phyloP scores from a whole-genome alignment of 768 basidiomycete genomes.

The Kwoniella europaea region DNA sequence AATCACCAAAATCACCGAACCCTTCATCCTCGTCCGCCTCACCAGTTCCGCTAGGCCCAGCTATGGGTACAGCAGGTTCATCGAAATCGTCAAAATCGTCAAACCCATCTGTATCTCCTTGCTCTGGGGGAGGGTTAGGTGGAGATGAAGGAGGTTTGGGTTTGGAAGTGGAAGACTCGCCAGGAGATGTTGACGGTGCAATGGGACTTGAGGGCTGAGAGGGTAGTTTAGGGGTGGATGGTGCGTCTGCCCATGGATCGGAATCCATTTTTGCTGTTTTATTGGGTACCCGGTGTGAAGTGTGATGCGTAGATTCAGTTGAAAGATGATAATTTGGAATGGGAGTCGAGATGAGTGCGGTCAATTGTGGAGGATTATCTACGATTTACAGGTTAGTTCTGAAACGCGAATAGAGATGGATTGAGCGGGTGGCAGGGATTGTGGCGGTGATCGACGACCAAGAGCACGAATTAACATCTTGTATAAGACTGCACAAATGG shows the following conservation, averaged over 20 bases:
- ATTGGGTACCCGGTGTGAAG: not conserved
- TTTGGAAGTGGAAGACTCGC: not conserved
- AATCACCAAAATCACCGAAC: constrained; percentile 71
- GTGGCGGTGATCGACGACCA: constrained; percentile 15
- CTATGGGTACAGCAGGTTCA: constrained; percentile 58
- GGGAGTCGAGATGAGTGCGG: too few relatives aligned
- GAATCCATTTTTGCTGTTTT: constrained; percentile 29
- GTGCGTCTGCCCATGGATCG: constrained; percentile 52
- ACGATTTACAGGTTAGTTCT: not conserved
- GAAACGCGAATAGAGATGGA: not conserved
- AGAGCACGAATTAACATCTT: too few relatives aligned
- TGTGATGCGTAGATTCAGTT: not conserved
- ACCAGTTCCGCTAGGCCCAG: constrained; percentile 49
- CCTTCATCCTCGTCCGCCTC: constrained; percentile 53
- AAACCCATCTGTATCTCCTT: constrained; percentile 58
- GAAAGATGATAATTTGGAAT: too few relatives aligned
- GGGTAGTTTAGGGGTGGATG: constrained; percentile 27
- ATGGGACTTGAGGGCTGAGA: constrained; percentile 3
- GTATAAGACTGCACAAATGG: too few relatives aligned
- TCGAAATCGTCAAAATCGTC: constrained; percentile 67
- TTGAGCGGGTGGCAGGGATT: constrained; percentile 7
- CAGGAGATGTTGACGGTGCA: not conserved
- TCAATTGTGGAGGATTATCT: too few relatives aligned
- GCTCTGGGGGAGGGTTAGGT: not conserved
- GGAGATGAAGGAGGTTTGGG: not conserved